A percentile compares a stretch with the other conserved stretches of the same genome.
phyloP scores from a whole-genome alignment of 2,329 filamentous ascomycete species.

The Atkinsonella texensis region DNA sequence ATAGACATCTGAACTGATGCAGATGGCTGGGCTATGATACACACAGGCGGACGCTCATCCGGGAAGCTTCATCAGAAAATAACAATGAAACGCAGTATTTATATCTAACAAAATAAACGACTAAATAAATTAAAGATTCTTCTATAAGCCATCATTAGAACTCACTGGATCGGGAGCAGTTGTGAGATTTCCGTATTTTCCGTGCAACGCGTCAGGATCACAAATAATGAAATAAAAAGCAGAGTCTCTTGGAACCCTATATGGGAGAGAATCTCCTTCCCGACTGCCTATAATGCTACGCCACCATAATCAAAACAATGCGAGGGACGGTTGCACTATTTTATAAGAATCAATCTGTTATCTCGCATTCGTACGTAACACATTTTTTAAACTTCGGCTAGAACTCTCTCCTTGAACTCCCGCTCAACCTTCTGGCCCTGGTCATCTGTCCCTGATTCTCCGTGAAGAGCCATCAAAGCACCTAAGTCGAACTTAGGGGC shows the following conservation, averaged over 20 bases:
- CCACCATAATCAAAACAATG: slow-evolving; percentile 32
- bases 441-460: slow-evolving; percentile 93
- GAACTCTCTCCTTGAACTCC: slow-evolving; percentile 97
- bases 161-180: no score
- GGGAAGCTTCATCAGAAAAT: no score
- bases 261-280: slow-evolving; percentile 28
- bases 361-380: slow-evolving; percentile 18
- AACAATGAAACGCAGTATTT: no score
- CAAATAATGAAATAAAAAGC: slow-evolving; percentile 10
- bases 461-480: slow-evolving; percentile 89
- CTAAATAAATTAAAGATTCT: no score
- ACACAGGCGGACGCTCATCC: no score
- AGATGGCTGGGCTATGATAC: no score
- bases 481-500: slow-evolving; percentile 97
- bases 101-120: no score
- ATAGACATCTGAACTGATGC: not conserved
- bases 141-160: no score
- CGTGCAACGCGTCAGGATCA: not conserved
- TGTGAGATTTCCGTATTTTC: not conserved
- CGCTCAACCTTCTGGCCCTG: slow-evolving; percentile 96
- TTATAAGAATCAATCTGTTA: slow-evolving; percentile 18
- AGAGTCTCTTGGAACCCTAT: slow-evolving; percentile 21
- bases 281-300: slow-evolving; percentile 30
- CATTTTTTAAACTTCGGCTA: slow-evolving; percentile 82
- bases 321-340: slow-evolving; percentile 23